Base-by-base conservation (phyloP, 768 basidiomycete genomes). In the Lactarius hatsudake region DNA sequence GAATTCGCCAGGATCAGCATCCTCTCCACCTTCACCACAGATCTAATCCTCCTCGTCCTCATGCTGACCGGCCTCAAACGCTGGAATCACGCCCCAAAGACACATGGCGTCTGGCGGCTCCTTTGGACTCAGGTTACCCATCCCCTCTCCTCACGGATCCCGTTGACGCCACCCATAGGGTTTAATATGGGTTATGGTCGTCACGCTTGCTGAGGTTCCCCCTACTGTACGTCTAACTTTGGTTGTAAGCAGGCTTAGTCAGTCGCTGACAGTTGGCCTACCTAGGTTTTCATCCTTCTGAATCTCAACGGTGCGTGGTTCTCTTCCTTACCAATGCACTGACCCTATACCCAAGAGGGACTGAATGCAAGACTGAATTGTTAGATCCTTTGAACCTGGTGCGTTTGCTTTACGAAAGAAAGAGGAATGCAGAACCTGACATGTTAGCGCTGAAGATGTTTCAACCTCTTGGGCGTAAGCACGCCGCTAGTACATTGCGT, bases 301-400 rank as follows among this genome's bases (percentile, higher is more conserved):
- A 54, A 69, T 28, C 43, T 69, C 20, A 69, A 69, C 17, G 68
- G 68, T 69, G 34, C 10, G 68, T 45, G 36, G 5, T 51, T 51
- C 4, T 26, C 23, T 30, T 42, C 28, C n/a, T 40, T 58, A 6
- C 15, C 23, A 15, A 28, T 23, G 5, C 23, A 2, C 36, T n/a
- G 18, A 34, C 12, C 10, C 34, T 26, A 54, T 28, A 40, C 42
- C 34, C 12, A 54, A 10, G 26, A 2, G 3, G 23, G 17, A 40
- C 28, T 30, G 28, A 30, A 30, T 30, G 28, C 28, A 30, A 30
- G 30, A 5, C 28, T 3, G 17, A n/a, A 30, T 30, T 13, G 18
- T 18, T 28, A 69, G 68, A 42, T 28, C 68, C 68, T 1, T 7
- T 67, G 13, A 63, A 69, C 26, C 12, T 69, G 65, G 68, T 69